Evolutionary conservation across 2,329 filamentous ascomycete genomes (phyloP).

Genomic region (Verruconis gallopava): DNA sequence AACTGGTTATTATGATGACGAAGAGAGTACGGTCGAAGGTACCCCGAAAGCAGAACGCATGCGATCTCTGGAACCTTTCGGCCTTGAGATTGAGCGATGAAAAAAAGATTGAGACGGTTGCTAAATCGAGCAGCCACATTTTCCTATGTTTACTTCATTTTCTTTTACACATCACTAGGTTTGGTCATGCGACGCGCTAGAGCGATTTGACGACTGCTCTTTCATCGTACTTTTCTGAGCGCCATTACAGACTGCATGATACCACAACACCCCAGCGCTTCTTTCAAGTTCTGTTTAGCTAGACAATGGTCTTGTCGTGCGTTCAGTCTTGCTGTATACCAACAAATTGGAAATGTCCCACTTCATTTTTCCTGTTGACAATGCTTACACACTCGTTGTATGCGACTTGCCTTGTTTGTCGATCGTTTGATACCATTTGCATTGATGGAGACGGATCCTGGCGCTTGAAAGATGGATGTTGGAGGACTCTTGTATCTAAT

Average conservation of each 20-base stretch:
- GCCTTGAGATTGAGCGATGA: not conserved
- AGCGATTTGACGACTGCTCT: not conserved
- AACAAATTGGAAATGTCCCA: not conserved
- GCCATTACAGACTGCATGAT: conserved; percentile 1
- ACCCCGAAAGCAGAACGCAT: conserved; percentile 6
- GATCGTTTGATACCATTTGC: conserved; percentile 1
- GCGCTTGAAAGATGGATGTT: too few relatives aligned
- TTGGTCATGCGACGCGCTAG: too few relatives aligned
- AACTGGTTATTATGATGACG: conserved; percentile 36
- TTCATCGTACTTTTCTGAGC: not conserved
- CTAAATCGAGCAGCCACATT: not conserved
- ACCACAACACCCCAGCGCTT: not conserved
- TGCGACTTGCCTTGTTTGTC: not conserved
- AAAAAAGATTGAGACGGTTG: not conserved
- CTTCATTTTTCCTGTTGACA: not conserved
- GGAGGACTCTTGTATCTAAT: too few relatives aligned
- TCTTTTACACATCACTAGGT: too few relatives aligned
- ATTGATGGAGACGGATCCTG: too few relatives aligned
- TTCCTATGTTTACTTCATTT: not conserved
- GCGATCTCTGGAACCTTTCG: conserved; percentile 1
- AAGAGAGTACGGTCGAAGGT: conserved; percentile 32
- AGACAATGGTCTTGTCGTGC: too few relatives aligned
- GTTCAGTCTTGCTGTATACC: conserved; percentile 1
- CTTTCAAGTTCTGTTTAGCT: not conserved
- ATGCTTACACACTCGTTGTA: not conserved